phyloP scores from a whole-genome alignment of 306 rosid species.

The Rosa persica region DNA sequence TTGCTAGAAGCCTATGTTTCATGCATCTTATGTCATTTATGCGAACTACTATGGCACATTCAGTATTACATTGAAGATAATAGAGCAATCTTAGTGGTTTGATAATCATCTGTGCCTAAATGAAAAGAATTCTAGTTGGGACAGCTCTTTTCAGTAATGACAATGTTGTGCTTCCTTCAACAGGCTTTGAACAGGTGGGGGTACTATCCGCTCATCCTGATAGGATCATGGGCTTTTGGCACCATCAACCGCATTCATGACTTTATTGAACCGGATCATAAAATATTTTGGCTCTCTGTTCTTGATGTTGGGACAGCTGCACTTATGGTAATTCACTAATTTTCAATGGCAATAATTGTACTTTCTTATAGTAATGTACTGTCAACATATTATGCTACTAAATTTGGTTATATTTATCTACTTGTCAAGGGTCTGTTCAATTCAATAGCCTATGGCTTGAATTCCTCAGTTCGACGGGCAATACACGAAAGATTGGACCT shows the following conservation, averaged over 20 bases:
- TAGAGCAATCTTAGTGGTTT: background rate
- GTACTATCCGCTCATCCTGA: slow-evolving; percentile 91
- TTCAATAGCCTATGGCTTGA: slow-evolving; percentile 97
- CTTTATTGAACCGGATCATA: slow-evolving; percentile 82
- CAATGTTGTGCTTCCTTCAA: background rate
- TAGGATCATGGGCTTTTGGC: slow-evolving; percentile 95
- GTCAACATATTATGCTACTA: background rate
- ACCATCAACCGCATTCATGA: slow-evolving; percentile 91
- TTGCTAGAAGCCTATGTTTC: background rate
- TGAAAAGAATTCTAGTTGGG: background rate
- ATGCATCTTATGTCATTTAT: background rate
- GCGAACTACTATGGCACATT: background rate
- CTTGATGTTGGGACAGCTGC: slow-evolving; percentile 91
- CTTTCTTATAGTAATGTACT: background rate
- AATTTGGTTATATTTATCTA: slow-evolving; percentile 4
- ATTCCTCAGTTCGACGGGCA: slow-evolving; percentile 94
- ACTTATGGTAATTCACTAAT: slow-evolving; percentile 68
- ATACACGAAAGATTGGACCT: slow-evolving; percentile 77
- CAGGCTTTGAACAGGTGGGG: slow-evolving; percentile 98
- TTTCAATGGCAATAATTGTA: background rate
- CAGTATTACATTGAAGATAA: background rate
- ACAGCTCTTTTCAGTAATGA: background rate
- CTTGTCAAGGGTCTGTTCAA: slow-evolving; percentile 83
- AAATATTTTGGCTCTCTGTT: slow-evolving; percentile 90
- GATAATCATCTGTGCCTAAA: background rate